These are phyloP conservation scores for Wallacemonas sp. DNA, from an alignment of 208 protist genomes.

Conservation along the genomic window DNA sequence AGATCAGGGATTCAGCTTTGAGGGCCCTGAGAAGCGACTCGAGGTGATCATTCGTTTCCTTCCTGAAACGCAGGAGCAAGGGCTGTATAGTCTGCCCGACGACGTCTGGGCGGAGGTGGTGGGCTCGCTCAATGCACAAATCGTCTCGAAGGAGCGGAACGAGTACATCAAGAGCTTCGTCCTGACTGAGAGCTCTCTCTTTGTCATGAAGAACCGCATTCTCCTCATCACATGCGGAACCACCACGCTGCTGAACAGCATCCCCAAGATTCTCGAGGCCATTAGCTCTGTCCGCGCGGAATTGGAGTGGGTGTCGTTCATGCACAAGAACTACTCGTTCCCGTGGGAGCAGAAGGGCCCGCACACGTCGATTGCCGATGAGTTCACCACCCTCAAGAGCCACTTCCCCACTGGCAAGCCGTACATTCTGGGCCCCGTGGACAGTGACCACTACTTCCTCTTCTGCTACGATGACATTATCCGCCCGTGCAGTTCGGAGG, in stretches of 20 bases:
- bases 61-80: conserved; percentile 66
- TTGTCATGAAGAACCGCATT: conserved; percentile 91
- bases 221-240: conserved; percentile 95
- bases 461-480: conserved; percentile 91
- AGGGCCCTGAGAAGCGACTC: conserved; percentile 92
- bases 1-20: conserved; percentile 83
- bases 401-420: conserved; percentile 83
- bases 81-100: conserved; percentile 70
- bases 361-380: conserved; percentile 80
- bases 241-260: conserved; percentile 90
- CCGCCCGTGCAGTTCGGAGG: conserved; percentile 54
- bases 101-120: conserved; percentile 71
- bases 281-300: conserved; percentile 79
- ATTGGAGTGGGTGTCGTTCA: conserved; percentile 90
- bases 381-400: conserved; percentile 75
- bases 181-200: conserved; percentile 93
- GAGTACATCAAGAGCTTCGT: conserved; percentile 91
- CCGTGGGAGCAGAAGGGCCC: conserved; percentile 90
- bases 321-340: conserved; percentile 94
- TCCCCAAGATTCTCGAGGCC: conserved; percentile 79
- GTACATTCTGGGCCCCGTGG: conserved; percentile 90
- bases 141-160: conserved; percentile 81
- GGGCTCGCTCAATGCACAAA: conserved; percentile 80
- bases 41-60: conserved; percentile 82
- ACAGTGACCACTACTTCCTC: conserved; percentile 93